A percentile compares a stretch with the other conserved stretches of the same genome.
phyloP scores from a whole-genome alignment of 345 rosid species.

The Eucalyptus decipiens region DNA sequence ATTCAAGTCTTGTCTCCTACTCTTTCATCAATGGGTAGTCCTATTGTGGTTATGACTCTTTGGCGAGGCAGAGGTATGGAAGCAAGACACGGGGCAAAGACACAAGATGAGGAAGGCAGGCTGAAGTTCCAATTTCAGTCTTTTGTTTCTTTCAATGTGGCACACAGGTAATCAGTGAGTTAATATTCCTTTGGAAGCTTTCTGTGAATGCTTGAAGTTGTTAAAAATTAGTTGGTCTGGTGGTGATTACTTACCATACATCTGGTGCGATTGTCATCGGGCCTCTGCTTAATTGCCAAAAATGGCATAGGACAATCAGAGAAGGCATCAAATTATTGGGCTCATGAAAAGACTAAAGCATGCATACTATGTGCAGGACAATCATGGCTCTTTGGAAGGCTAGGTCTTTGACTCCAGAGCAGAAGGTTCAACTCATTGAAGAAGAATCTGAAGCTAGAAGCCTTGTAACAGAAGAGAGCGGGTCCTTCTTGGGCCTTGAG shows the following conservation, averaged over 20 bases:
- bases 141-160: conserved; percentile 83
- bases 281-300: background rate
- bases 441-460: conserved; percentile 74
- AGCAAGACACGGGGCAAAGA: conserved; percentile 85
- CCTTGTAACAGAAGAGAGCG: conserved; percentile 71
- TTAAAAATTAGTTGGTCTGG: background rate
- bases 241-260: background rate
- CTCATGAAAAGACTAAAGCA: background rate
- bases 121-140: conserved; percentile 92
- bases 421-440: conserved; percentile 84
- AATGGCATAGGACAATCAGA: background rate
- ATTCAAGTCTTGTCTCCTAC: conserved; percentile 72
- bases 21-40: conserved; percentile 95
- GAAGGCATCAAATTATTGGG: background rate
- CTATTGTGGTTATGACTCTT: conserved; percentile 68
- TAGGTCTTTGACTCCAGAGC: conserved; percentile 83
- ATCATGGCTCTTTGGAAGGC: conserved; percentile 98
- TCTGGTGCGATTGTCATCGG: background rate
- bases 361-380: conserved; percentile 35
- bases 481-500: conserved; percentile 71
- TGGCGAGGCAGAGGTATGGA: conserved; percentile 74
- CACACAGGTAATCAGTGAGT: conserved; percentile 48
- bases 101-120: conserved; percentile 87
- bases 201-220: background rate
- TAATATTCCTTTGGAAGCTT: background rate